Evolutionary conservation across 495 filamentous ascomycete species (phyloP).

Genomic region (Neurospora sp.): DNA sequence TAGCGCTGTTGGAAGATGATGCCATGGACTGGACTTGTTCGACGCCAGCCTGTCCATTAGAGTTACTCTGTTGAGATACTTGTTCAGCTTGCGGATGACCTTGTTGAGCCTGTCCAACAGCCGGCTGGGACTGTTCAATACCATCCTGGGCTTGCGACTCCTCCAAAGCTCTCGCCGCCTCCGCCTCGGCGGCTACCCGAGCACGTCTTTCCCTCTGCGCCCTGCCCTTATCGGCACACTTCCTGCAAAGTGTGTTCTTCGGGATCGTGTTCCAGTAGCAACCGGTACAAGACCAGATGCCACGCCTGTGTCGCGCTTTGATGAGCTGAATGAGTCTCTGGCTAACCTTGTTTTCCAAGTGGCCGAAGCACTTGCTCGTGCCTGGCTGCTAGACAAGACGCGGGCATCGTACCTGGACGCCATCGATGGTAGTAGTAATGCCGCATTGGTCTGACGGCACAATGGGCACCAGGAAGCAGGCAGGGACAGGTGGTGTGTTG

Average conservation of each 20-base stretch:
- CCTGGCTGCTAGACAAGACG: neutral
- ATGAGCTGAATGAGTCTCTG: neutral
- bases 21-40: too few species aligned
- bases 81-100: too few species aligned
- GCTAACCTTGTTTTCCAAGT: neutral
- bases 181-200: too few species aligned
- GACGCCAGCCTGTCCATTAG: too few species aligned
- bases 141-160: too few species aligned
- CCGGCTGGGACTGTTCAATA: too few species aligned
- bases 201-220: neutral
- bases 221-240: neutral
- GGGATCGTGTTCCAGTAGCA: neutral
- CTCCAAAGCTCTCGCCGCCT: too few species aligned
- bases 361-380: neutral
- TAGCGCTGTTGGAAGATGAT: too few species aligned
- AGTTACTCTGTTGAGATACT: too few species aligned
- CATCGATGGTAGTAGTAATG: neutral
- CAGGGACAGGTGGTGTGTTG: too few species aligned
- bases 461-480: neutral
- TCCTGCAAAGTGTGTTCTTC: neutral
- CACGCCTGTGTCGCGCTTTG: neutral
- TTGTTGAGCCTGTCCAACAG: too few species aligned
- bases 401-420: neutral
- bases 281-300: neutral
- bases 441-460: neutral